Percentiles rank a stretch among this genome's conserved stretches.
phyloP scores from a whole-genome alignment of 148 eudicot genomes.

The Beta vulgaris region DNA sequence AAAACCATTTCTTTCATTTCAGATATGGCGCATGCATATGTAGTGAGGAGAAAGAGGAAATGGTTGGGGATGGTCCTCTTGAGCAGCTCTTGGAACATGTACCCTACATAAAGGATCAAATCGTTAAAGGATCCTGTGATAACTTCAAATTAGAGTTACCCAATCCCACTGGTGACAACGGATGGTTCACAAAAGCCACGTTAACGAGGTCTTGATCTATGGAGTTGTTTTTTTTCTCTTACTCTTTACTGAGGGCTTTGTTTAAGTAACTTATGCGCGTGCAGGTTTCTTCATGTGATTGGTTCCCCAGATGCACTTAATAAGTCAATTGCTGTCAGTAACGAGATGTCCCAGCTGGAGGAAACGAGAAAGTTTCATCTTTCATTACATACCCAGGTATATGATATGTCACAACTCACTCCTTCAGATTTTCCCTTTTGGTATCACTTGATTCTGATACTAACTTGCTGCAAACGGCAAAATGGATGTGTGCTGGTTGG shows the following conservation, averaged over 20 bases:
- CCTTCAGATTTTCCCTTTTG: not conserved
- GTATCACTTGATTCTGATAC: constrained; percentile 22
- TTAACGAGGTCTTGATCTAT: constrained; percentile 53
- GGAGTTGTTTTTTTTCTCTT: not conserved
- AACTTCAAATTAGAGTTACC: constrained; percentile 54
- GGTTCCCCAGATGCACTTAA: constrained; percentile 53
- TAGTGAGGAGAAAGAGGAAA: constrained; percentile 49
- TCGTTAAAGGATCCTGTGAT: constrained; percentile 47
- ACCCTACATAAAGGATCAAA: constrained; percentile 46
- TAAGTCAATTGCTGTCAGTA: constrained; percentile 40
- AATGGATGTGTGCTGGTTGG: constrained; percentile 14
- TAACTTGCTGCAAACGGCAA: constrained; percentile 6
- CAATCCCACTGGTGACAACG: constrained; percentile 24
- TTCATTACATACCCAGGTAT: constrained; percentile 73
- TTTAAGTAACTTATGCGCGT: constrained; percentile 10
- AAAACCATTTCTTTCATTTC: constrained; percentile 21
- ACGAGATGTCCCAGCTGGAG: constrained; percentile 80
- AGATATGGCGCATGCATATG: constrained; percentile 73
- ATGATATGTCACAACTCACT: constrained; percentile 9
- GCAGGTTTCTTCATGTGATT: constrained; percentile 67
- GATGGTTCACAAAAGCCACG: constrained; percentile 73
- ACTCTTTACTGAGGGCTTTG: constrained; percentile 14
- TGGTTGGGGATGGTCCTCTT: constrained; percentile 56
- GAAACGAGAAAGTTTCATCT: constrained; percentile 80
- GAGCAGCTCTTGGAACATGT: constrained; percentile 55